phyloP scores from a whole-genome alignment of 2,329 filamentous ascomycete species.

The Anthostomella pinea region DNA sequence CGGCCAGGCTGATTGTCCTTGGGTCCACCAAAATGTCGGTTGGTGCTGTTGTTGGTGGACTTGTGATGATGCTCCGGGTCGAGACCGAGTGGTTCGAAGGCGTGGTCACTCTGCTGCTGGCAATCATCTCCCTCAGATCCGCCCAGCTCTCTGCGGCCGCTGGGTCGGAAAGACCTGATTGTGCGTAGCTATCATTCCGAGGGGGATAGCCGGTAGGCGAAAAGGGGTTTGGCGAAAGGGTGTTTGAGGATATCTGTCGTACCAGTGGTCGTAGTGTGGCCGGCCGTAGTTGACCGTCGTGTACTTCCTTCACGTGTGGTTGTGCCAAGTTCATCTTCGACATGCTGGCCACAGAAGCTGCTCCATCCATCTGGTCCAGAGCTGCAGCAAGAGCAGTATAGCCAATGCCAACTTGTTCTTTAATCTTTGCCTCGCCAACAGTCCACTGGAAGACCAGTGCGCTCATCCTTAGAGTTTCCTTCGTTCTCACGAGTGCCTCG shows the following conservation, averaged over 20 bases:
- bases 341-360: conserved; percentile 24
- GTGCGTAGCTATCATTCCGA: conserved; percentile 11
- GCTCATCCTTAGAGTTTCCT: conserved; percentile 62
- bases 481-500: conserved; percentile 53
- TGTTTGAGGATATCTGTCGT: conserved; percentile 10
- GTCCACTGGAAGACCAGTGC: conserved; percentile 65
- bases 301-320: background rate
- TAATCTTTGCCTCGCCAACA: conserved; percentile 55
- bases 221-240: conserved; percentile 3
- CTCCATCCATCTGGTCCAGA: conserved; percentile 49
- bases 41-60: conserved; percentile 8
- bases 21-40: conserved; percentile 15
- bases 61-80: conserved; percentile 12
- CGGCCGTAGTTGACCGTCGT: too few relatives aligned
- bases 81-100: conserved; percentile 14
- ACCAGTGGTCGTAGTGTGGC: too few relatives aligned
- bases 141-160: too few relatives aligned
- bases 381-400: conserved; percentile 66
- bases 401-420: conserved; percentile 61
- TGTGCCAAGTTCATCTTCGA: conserved; percentile 25
- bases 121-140: too few relatives aligned
- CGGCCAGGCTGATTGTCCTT: conserved; percentile 19
- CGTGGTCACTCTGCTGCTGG: too few relatives aligned
- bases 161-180: conserved; percentile 7
- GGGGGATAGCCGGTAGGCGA: too few relatives aligned